Base-by-base conservation (phyloP, 208 protist genomes). In the Trypanosoma melophagium region DNA sequence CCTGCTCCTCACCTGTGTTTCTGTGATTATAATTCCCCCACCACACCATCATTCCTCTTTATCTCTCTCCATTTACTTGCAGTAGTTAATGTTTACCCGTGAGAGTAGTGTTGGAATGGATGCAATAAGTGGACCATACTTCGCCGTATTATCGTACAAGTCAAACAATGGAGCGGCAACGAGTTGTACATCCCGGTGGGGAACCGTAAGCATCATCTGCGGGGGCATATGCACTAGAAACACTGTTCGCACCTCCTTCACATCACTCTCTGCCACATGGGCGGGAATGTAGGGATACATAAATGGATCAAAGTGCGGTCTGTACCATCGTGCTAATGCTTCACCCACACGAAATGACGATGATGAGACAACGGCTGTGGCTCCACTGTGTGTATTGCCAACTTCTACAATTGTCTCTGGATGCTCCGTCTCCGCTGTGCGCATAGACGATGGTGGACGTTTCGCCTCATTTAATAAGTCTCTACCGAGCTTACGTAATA, bases 231-330 rank as follows among this genome's bases (percentile, higher is more conserved):
- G 84, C 0, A 96, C 86, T 8, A 97, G 75, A 71, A 91, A 94
- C n/a, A 97, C 50, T 21, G 80, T 89, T 12, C 86, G 87, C 24
- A 89, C 65, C 69, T 97, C 92, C 71, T 90, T 95, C 53, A 95
- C 82, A 50, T 77, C 80, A 35, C 62, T 74, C 25, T 84, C 69
- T 4, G 92, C 75, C 17, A 97, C 80, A 71, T 98, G 95, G 1
- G 90, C 74, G 2, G 95, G 95, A 2, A 94, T 69, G 81, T 98
- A 98, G 14, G 95, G 95, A 69, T 98, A 98, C 87, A 96, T 92
- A 47, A 92, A 79, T 1, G 84, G 84, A 2, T 81, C 90, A 57
- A 95, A 94, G 63, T 94, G 83, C 16, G 92, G 90, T 3, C 92
- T 78, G 42, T 89, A 93, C 89, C 90, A 97, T 52, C 78, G 76